phyloP scores from a whole-genome alignment of 768 basidiomycete genomes.

The Phlegmacium glaucopus region DNA sequence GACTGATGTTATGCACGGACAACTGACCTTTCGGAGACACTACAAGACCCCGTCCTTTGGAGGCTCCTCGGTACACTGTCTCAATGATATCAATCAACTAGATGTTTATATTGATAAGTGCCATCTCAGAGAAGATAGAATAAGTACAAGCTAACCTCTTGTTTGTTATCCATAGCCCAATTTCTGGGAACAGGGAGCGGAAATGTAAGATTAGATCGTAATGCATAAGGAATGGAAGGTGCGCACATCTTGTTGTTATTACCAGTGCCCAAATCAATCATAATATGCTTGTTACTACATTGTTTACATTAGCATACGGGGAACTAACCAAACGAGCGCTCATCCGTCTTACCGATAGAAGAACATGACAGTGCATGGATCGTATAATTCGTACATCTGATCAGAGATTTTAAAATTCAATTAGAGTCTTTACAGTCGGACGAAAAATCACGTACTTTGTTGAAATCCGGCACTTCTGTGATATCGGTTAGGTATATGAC shows the following conservation, averaged over 20 bases:
- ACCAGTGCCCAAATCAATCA: conserved; percentile 99
- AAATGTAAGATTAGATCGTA: conserved; percentile 5
- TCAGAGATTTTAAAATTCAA: background rate
- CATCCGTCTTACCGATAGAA: conserved; percentile 77
- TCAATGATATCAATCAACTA: conserved; percentile 97
- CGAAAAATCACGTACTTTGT: conserved; percentile 62
- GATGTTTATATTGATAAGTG: background rate
- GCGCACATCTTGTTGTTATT: conserved; percentile 99
- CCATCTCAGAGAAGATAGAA: conserved; percentile 1
- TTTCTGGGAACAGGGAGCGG: conserved; percentile 52
- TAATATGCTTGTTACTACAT: conserved; percentile 93
- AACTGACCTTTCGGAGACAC: conserved; percentile 88
- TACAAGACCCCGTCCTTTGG: conserved; percentile 96
- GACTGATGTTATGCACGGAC: background rate
- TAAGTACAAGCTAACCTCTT: conserved; percentile 63
- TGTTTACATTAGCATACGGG: background rate
- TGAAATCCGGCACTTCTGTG: conserved; percentile 97
- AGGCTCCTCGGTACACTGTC: conserved; percentile 96
- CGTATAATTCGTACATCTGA: conserved; percentile 99
- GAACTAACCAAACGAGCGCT: conserved; percentile 2
- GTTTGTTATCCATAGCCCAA: conserved; percentile 99
- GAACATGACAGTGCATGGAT: conserved; percentile 97
- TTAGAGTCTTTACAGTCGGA: no score
- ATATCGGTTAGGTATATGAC: conserved; percentile 96
- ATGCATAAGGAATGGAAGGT: background rate